These are phyloP conservation scores for Tremella yokohamensis DNA, from an alignment of 768 basidiomycete genomes.

Conservation along the genomic window DNA sequence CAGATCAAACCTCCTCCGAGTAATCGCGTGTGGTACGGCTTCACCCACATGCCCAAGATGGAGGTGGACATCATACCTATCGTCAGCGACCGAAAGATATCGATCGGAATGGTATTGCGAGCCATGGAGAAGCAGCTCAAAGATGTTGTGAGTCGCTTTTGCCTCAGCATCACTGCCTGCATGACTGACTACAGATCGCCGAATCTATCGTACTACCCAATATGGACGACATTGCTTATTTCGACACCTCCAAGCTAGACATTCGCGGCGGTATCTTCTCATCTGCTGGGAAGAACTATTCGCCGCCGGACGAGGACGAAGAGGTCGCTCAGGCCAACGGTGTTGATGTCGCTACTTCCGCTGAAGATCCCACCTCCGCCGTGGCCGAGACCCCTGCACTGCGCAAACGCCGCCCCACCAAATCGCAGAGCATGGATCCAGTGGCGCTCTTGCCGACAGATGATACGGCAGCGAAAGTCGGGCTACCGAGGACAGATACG, in stretches of 20 bases:
- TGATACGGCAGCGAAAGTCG: slow-evolving; percentile 2
- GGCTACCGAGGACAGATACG: slow-evolving; percentile 25
- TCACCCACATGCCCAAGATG: slow-evolving; percentile 83
- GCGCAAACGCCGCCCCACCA: slow-evolving; percentile 21
- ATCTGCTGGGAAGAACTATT: slow-evolving; percentile 58
- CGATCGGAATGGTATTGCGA: slow-evolving; percentile 84
- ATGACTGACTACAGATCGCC: slow-evolving; percentile 62
- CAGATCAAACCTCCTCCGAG: slow-evolving; percentile 86
- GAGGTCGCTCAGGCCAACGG: background rate
- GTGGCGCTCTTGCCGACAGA: background rate
- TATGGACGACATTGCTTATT: slow-evolving; percentile 98
- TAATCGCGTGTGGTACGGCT: slow-evolving; percentile 88
- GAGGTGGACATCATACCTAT: slow-evolving; percentile 86
- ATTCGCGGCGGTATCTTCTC: slow-evolving; percentile 85
- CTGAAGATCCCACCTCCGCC: slow-evolving; percentile 30
- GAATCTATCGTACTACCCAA: slow-evolving; percentile 94
- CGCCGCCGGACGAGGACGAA: background rate
- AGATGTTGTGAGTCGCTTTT: slow-evolving; percentile 64
- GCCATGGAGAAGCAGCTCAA: slow-evolving; percentile 84
- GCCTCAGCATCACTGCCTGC: slow-evolving; percentile 1
- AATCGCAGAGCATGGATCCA: slow-evolving; percentile 18
- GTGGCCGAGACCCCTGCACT: slow-evolving; percentile 20
- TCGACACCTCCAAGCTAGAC: slow-evolving; percentile 64
- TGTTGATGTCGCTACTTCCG: slow-evolving; percentile 17
- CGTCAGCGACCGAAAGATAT: slow-evolving; percentile 89